A percentile compares a stretch with the other conserved stretches of the same genome.
These are phyloP conservation scores for Pontederia crassipes DNA, from an alignment of 176 grass and related monocot genomes.

Conservation along the genomic window DNA sequence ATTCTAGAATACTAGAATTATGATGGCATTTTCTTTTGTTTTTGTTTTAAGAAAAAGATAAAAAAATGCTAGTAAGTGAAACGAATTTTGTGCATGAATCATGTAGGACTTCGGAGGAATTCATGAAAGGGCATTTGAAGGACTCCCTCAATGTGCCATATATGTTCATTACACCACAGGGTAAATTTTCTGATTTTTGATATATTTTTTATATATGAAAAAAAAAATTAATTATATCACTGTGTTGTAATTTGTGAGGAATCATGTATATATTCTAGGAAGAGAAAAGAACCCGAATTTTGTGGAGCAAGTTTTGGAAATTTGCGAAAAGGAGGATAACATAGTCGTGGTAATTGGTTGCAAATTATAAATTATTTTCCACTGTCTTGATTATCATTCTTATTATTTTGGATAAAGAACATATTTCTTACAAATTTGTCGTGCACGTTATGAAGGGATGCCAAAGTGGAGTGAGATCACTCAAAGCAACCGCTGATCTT, in stretches of 20 bases:
- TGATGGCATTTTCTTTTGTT: too few relatives aligned
- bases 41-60: too few relatives aligned
- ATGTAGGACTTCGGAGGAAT: slow-evolving; percentile 56
- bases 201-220: neutral
- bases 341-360: slow-evolving; percentile 41
- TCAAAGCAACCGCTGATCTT: slow-evolving; percentile 53
- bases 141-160: slow-evolving; percentile 50
- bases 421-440: too few relatives aligned
- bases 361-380: neutral
- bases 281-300: slow-evolving; percentile 56
- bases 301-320: slow-evolving; percentile 36
- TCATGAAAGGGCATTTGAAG: slow-evolving; percentile 37
- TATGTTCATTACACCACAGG: slow-evolving; percentile 51
- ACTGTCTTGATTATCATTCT: neutral
- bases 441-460: slow-evolving; percentile 31
- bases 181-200: neutral
- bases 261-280: slow-evolving; percentile 16
- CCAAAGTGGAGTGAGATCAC: slow-evolving; percentile 61
- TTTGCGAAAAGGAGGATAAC: slow-evolving; percentile 41
- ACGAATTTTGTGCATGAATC: too few relatives aligned
- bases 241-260: neutral
- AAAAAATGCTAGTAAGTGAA: too few relatives aligned
- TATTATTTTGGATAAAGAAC: too few relatives aligned
- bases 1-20: too few relatives aligned
- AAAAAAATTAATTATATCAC: neutral